Base-by-base conservation (phyloP, 2,329 filamentous ascomycete genomes). In the Exophiala sp. region DNA sequence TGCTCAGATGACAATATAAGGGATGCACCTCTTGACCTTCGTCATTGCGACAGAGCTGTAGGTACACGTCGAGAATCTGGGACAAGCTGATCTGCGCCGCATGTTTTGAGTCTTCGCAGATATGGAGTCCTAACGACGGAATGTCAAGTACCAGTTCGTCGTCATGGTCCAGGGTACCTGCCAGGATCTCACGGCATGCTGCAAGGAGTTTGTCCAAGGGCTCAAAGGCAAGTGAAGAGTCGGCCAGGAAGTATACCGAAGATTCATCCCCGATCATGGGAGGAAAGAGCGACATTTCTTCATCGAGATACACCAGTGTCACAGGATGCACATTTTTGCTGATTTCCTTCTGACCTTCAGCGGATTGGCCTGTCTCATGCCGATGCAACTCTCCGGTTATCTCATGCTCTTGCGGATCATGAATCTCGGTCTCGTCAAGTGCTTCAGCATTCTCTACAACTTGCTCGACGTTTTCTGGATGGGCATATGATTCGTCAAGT, bases 1-100 rank as follows among this genome's bases (percentile, higher is more conserved):
- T 74, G 45, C 68, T 70, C 43, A 86, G 68, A 8, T 71, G 72
- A 48, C 85, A 68, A 58, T 80, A 79, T n/a, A 84, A 70, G 13
- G 79, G 75, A 24, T 77, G 72, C 1, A 75, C 73, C 18, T 72
- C 64, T 45, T 73, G 67, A 34, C 71, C 64, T 19, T 73, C 78
- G 62, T 84, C 81, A 60, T 85, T 81, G 24, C 71, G 71, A 56
- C 77, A 73, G 39, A 86, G 67, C 13, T 72, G 70, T 50, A 81
- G 65, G 60, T 82, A 83, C 39, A 83, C 63, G 45, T 79, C 72
- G 51, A 85, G 65, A 38, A 86, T 69, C 49, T 82, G 73, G 39
- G 73, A 68, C 44, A 85, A 68, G 41, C 75, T 75, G 54, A 77
- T 66, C 59, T 73, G 67, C 57, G 70, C 67, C 41, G 73, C 64